Percentiles rank a stretch among this genome's conserved stretches.
Evolutionary conservation across 2,329 filamentous ascomycete species (phyloP).

Genomic region (Ciborinia camelliae): DNA sequence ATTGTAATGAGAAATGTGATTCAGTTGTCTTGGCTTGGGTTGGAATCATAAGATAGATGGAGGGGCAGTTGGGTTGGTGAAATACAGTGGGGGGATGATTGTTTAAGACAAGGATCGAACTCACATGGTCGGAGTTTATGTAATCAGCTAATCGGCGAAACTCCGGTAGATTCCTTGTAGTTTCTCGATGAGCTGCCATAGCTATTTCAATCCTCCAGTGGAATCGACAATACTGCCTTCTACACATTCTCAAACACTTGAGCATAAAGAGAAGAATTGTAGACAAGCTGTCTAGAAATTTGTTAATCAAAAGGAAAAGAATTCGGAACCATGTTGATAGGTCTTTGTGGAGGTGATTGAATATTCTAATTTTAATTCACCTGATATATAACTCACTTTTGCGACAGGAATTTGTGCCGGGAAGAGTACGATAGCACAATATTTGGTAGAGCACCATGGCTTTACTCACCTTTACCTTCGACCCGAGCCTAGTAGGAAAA

Average conservation of each 20-base stretch:
- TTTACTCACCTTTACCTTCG: constrained; percentile 71
- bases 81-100: not conserved
- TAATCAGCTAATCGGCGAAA: constrained; percentile 9
- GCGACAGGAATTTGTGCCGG: constrained; percentile 80
- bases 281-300: not conserved
- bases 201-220: not conserved
- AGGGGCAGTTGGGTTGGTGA: constrained; percentile 1
- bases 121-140: constrained; percentile 10
- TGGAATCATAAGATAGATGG: not conserved
- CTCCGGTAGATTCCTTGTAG: not conserved
- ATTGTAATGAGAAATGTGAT: not conserved
- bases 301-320: not conserved
- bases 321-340: constrained; percentile 61
- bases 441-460: constrained; percentile 77
- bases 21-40: constrained; percentile 4
- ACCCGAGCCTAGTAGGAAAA: constrained; percentile 7
- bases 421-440: constrained; percentile 84
- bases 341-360: constrained; percentile 64
- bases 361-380: not conserved
- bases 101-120: constrained; percentile 10
- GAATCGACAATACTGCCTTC: not conserved
- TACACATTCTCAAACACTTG: constrained; percentile 4
- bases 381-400: not conserved
- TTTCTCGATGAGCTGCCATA: not conserved
- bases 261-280: not conserved